Percentiles rank a stretch among this genome's conserved stretches.
Evolutionary conservation across 176 grass and related monocot genomes (phyloP).

Genomic region (Melocanna baccifera): DNA sequence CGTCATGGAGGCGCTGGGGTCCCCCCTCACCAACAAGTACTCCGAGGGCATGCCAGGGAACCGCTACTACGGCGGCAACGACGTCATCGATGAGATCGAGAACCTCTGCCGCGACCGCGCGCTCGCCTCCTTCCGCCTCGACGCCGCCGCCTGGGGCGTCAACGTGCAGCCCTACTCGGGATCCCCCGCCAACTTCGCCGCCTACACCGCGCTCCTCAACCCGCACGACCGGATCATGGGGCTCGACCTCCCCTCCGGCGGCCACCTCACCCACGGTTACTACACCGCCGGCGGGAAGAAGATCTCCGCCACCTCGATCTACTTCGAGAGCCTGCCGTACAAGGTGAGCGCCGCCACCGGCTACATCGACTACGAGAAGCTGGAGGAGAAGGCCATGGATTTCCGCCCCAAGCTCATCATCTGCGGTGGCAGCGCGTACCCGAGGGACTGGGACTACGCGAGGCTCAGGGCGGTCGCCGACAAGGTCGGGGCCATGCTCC

Average conservation of each 20-base stretch:
- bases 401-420: conserved; percentile 99
- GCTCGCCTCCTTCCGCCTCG: conserved; percentile 69
- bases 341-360: conserved; percentile 70
- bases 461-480: conserved; percentile 80
- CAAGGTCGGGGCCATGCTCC: conserved; percentile 82
- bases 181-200: conserved; percentile 97
- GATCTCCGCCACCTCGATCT: conserved; percentile 97
- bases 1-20: conserved; percentile 94
- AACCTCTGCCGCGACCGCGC: conserved; percentile 82
- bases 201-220: conserved; percentile 91
- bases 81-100: conserved; percentile 95
- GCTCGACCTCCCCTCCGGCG: conserved; percentile 87
- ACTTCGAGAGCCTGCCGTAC: conserved; percentile 92
- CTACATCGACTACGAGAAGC: conserved; percentile 89
- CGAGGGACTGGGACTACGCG: conserved; percentile 96
- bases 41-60: conserved; percentile 93
- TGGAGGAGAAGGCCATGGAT: conserved; percentile 97
- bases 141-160: conserved; percentile 72
- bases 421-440: conserved; percentile 93
- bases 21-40: conserved; percentile 95
- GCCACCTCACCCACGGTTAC: conserved; percentile 88
- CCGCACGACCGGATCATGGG: conserved; percentile 99
- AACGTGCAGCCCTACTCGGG: conserved; percentile 99
- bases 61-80: conserved; percentile 95
- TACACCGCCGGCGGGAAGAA: conserved; percentile 89